A percentile compares a stretch with the other conserved stretches of the same genome.
phyloP scores from a whole-genome alignment of 805 yeast genomes.

The Saturnispora dispora region DNA sequence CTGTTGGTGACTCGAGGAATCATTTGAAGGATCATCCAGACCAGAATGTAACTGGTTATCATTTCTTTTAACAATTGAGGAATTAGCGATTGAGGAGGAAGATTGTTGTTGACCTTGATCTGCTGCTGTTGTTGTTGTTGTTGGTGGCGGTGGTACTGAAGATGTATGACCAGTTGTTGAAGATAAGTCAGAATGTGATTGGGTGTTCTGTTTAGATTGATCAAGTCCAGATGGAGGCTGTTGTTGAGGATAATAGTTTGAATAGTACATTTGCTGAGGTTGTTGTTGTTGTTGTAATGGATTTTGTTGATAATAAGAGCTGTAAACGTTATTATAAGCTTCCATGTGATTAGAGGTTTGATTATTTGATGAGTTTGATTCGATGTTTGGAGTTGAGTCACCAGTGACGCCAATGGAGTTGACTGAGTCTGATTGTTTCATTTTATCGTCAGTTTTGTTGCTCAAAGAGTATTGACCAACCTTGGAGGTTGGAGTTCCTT shows the following conservation, averaged over 20 bases:
- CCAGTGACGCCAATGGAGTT: background rate
- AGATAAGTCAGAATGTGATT: background rate
- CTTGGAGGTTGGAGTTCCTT: constrained; percentile 28
- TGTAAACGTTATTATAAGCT: background rate
- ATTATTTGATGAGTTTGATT: background rate
- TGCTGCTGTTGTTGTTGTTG: background rate
- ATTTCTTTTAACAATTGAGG: background rate
- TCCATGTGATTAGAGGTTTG: background rate
- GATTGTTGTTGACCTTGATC: background rate
- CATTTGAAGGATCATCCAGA: background rate
- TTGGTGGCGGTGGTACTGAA: background rate
- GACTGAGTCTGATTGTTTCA: background rate
- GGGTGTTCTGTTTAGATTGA: background rate
- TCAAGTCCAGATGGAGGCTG: background rate
- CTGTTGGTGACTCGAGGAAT: background rate
- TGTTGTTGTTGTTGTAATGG: constrained; percentile 3
- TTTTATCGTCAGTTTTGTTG: constrained; percentile 3
- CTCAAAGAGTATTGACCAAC: constrained; percentile 15
- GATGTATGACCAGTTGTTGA: background rate
- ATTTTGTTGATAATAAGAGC: background rate
- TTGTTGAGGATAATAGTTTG: background rate
- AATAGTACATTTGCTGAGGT: constrained; percentile 2
- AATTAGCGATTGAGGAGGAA: background rate
- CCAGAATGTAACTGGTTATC: background rate
- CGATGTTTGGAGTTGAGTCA: background rate